Evolutionary conservation across 352 stramenopile genomes (phyloP).

Genomic region (Plasmopara halstedii): DNA sequence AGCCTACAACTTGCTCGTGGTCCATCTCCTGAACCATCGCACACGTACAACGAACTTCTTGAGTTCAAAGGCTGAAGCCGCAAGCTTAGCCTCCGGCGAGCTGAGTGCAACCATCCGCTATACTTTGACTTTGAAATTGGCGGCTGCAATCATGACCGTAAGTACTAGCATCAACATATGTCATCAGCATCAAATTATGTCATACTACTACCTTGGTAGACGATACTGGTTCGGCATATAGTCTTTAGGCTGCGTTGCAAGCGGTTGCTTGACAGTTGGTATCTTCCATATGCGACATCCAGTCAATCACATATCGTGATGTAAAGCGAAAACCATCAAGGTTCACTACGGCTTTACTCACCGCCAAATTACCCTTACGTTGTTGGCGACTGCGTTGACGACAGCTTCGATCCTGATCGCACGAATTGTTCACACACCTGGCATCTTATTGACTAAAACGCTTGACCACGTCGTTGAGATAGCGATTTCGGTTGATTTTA

Average conservation of each 20-base stretch:
- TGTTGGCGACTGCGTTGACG: background rate
- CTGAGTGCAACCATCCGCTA: background rate
- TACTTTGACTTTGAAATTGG: background rate
- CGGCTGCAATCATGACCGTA: background rate
- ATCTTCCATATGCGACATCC: too few relatives aligned
- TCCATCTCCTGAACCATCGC: background rate
- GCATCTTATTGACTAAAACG: background rate
- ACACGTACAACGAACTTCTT: background rate
- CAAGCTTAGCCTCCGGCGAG: background rate
- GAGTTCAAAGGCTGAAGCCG: background rate
- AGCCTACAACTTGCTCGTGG: background rate
- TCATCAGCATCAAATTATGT: background rate
- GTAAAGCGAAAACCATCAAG: background rate
- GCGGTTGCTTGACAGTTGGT: too few relatives aligned
- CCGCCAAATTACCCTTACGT: background rate
- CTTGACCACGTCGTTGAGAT: background rate
- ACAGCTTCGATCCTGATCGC: background rate
- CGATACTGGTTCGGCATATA: too few relatives aligned
- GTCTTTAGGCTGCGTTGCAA: too few relatives aligned
- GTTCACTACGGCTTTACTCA: background rate
- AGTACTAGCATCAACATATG: background rate
- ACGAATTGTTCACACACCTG: background rate
- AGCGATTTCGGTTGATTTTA: background rate
- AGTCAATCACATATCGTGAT: too few relatives aligned
- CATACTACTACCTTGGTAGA: too few relatives aligned